A percentile compares a stretch with the other conserved stretches of the same genome.
These are phyloP conservation scores for Phytophthora litchii DNA, from an alignment of 352 stramenopile species.

Conservation along the genomic window DNA sequence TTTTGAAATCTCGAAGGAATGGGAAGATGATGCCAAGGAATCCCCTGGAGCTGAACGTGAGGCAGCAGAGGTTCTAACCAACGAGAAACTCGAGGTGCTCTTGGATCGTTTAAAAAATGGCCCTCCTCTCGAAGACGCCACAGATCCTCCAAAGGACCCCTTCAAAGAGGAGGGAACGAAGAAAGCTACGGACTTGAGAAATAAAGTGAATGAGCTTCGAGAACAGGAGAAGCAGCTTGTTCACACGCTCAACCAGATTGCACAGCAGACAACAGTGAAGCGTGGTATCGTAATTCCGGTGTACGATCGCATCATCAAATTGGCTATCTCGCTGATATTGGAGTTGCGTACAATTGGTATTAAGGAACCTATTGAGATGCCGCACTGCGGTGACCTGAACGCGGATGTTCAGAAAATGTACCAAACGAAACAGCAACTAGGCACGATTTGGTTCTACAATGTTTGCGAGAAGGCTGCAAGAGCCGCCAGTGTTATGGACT, in stretches of 20 bases:
- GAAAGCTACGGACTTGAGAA: slow-evolving; percentile 15
- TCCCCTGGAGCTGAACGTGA: slow-evolving; percentile 15
- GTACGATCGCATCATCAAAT: slow-evolving; percentile 46
- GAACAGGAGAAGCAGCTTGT: slow-evolving; percentile 36
- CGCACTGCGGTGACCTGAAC: slow-evolving; percentile 57
- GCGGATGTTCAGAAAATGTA: slow-evolving; percentile 40
- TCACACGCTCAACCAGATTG: slow-evolving; percentile 37
- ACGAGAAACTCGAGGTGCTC: slow-evolving; percentile 26
- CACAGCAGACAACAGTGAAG: slow-evolving; percentile 32
- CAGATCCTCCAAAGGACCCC: slow-evolving; percentile 23
- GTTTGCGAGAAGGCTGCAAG: slow-evolving; percentile 27
- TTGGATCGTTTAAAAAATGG: slow-evolving; percentile 21
- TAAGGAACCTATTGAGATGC: slow-evolving; percentile 53
- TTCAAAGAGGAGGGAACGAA: slow-evolving; percentile 26
- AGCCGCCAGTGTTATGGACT: slow-evolving; percentile 25
- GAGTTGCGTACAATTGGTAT: slow-evolving; percentile 46
- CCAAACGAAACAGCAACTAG: slow-evolving; percentile 27
- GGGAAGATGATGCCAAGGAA: slow-evolving; percentile 30
- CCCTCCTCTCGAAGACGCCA: slow-evolving; percentile 18
- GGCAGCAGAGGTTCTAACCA: slow-evolving; percentile 29
- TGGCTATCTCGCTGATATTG: slow-evolving; percentile 56
- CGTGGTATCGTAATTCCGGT: slow-evolving; percentile 61
- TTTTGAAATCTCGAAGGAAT: slow-evolving; percentile 31
- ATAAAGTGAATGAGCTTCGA: slow-evolving; percentile 22
- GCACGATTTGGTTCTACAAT: slow-evolving; percentile 38